Evolutionary conservation across 805 yeast species (phyloP).

Genomic region (Candida gorgasii): DNA sequence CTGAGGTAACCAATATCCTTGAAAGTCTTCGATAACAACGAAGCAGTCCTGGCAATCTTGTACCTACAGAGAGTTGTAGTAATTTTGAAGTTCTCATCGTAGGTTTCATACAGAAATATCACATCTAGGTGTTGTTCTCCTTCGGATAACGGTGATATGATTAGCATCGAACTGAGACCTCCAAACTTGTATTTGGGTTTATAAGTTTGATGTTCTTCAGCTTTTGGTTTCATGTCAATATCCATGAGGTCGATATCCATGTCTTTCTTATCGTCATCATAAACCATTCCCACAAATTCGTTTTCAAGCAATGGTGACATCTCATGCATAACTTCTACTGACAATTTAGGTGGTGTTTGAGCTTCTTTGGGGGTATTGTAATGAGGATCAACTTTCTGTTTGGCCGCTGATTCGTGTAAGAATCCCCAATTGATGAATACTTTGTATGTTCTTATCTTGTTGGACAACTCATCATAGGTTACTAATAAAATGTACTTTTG

Average conservation of each 20-base stretch:
- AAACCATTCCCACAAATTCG: constrained; percentile 11
- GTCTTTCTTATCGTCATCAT: constrained; percentile 14
- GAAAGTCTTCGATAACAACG: constrained; percentile 31
- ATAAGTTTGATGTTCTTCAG: background rate
- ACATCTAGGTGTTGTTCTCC: constrained; percentile 47
- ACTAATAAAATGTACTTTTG: constrained; percentile 48
- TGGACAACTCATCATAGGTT: constrained; percentile 37
- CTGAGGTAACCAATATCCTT: constrained; percentile 25
- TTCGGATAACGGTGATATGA: constrained; percentile 48
- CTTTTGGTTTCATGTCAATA: constrained; percentile 19
- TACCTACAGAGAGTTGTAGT: constrained; percentile 30
- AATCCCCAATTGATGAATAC: constrained; percentile 59
- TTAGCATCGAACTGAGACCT: constrained; percentile 32
- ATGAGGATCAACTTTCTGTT: constrained; percentile 47
- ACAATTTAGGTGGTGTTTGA: constrained; percentile 42
- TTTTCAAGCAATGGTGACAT: constrained; percentile 13
- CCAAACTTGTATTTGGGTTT: constrained; percentile 16
- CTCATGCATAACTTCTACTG: constrained; percentile 13
- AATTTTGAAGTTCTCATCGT: constrained; percentile 15
- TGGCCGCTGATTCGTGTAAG: constrained; percentile 46
- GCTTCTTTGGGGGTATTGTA: constrained; percentile 50
- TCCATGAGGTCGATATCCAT: constrained; percentile 20
- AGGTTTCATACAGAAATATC: constrained; percentile 39
- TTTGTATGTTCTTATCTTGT: constrained; percentile 41
- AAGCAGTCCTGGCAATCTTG: constrained; percentile 22